Base-by-base conservation (phyloP, 306 rosid genomes). In the Chamaecrista fasciculata region DNA sequence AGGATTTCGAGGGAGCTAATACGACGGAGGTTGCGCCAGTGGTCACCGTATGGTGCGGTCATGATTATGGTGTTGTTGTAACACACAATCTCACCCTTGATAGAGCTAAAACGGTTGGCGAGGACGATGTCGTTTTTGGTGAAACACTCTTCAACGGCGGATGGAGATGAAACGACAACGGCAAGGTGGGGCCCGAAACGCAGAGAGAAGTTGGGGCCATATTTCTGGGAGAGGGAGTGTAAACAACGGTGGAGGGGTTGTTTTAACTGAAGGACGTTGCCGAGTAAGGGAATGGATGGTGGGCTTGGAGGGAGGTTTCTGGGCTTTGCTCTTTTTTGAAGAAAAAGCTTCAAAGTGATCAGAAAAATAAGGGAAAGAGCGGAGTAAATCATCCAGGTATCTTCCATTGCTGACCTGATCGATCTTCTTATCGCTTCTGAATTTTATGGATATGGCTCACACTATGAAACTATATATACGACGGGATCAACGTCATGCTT, bases 21-120 rank as follows among this genome's bases (percentile, higher is more conserved):
- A 21, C 92, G 92, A n/a, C 95, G 97, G 1, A 86, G 47, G 82
- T 86, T 91, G 18, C 92, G 92, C 97, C 97, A 91, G 62, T 84
- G 92, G 23, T 88, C 95, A 3, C 95, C 95, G 42, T 88, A 83
- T 0, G 90, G 61, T 1, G 97, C 1, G 1, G 26, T 0, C 0
- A 51, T 1, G 0, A 91, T 0, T 1, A 48, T 67, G 65, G 92
- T 84, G 66, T 65, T 7, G 81, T 87, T 49, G 60, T 75, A 91
- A 49, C 44, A 82, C 0, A 88, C 0, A 73, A 82, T 62, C 77
- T 91, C 86, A 46, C 69, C 71, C 20, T 37, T 14, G 31, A 10
- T 15, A 1, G 76, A 25, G 8, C 3, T 66, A 0, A 82, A 47
- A 6, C 95, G 95, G 67, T 83, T 80, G 0, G 91, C 97, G 0